Percentiles rank a stretch among this genome's conserved stretches.
These are phyloP conservation scores for Leccinum pachyderme DNA, from an alignment of 1,284 basidiomycete genomes.

Conservation along the genomic window DNA sequence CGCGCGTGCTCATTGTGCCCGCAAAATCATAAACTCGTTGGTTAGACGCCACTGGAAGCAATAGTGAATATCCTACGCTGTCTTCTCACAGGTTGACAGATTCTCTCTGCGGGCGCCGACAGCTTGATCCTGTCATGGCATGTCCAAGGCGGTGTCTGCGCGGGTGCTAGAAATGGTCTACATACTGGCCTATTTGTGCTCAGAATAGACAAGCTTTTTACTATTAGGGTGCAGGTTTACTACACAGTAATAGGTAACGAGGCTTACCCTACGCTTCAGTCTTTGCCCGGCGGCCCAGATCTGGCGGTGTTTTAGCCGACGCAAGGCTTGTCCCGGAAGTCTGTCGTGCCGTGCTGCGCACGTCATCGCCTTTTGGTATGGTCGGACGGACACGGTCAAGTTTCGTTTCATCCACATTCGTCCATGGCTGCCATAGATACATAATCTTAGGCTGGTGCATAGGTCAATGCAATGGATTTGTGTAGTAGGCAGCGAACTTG, in stretches of 20 bases:
- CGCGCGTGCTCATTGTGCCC: background rate
- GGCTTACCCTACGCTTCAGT: background rate
- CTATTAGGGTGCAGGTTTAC: background rate
- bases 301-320: background rate
- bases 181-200: background rate
- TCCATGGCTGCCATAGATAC: background rate
- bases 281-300: background rate
- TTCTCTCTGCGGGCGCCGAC: background rate
- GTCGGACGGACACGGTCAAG: background rate
- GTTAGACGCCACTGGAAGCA: background rate
- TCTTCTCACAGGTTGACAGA: conserved; percentile 4
- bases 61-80: background rate
- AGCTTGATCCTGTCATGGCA: background rate
- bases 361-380: background rate
- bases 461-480: background rate
- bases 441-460: background rate
- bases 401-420: background rate
- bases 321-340: background rate
- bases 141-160: conserved; percentile 1
- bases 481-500: background rate
- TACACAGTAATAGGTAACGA: background rate
- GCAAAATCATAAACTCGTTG: too few relatives aligned
- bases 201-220: background rate
- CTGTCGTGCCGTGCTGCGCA: background rate
- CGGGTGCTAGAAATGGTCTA: background rate